Percentiles rank a stretch among this genome's conserved stretches.
Conservation (phyloP, 352 stramenopile species). For the Phytophthora hibernalis region DNA sequence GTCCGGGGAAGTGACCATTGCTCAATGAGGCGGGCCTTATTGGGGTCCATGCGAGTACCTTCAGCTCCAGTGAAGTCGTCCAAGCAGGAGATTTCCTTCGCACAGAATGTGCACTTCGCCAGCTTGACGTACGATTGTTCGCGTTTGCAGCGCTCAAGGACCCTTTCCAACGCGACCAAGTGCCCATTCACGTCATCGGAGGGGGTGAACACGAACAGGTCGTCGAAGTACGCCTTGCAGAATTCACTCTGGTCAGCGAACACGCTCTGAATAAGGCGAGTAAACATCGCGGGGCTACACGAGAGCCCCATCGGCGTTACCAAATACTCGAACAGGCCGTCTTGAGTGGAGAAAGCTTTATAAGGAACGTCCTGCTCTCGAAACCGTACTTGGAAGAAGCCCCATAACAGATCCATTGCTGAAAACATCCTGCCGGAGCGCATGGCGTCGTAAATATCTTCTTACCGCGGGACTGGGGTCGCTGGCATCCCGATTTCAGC, state of each 20-base stretch:
- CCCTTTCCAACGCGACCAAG: neutral
- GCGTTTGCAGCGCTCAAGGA: neutral
- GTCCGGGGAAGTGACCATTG: neutral
- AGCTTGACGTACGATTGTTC: neutral
- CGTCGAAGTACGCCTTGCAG: slow-evolving; percentile 10
- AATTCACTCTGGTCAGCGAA: neutral
- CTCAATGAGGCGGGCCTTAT: neutral
- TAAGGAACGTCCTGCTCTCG: neutral
- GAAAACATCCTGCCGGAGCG: neutral
- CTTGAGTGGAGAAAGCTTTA: neutral
- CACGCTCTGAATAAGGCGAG: neutral
- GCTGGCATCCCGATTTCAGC: neutral
- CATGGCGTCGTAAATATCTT: slow-evolving; percentile 17
- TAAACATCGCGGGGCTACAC: slow-evolving; percentile 10
- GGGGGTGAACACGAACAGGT: slow-evolving; percentile 1
- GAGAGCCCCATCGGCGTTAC: slow-evolving; percentile 10
- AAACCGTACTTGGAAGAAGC: slow-evolving; percentile 1
- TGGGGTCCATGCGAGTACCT: neutral
- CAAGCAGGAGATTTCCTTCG: neutral
- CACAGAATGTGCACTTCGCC: neutral
- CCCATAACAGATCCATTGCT: neutral
- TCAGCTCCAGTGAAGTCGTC: neutral
- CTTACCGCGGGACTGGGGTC: slow-evolving; percentile 1
- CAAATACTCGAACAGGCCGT: slow-evolving; percentile 15
- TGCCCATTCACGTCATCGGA: neutral